Evolutionary conservation across 768 basidiomycete species (phyloP), one percentile per base, ranked within the genome.

Genomic region (Boletus rex-veris): DNA sequence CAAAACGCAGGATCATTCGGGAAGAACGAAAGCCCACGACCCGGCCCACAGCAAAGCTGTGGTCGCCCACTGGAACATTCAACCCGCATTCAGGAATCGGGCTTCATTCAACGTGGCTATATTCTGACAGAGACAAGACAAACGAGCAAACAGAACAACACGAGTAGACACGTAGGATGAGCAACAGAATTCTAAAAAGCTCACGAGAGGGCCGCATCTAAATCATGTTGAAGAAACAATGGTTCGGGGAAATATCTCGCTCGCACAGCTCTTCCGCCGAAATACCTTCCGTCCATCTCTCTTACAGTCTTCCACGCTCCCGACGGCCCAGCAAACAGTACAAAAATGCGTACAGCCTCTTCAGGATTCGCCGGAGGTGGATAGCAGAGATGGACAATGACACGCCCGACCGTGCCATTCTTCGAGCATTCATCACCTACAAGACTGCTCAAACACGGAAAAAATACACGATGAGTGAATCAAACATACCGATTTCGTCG

Each of bases 281-380:
- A 98, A 67, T 82, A 96, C 28, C 95, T 79, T 19, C 93, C 96
- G 62, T 98, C 92, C 48, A 98, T 77, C 68, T 96, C 93, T 45
- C 92, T 82, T 3, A 95, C 91, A 0, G 92, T 94, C 71, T 92
- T 92, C 95, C 94, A 98, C 7, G 95, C 96, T 11, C 92, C 96
- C 0, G 81, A 94, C 5, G 91, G 90, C 1, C 95, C 96, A 0
- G 85, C 84, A 64, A 96, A 98, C 48, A 90, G 74, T 15, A 98
- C 88, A 66, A 97, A 98, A 50, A 98, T 86, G 48, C 94, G 85
- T 5, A 97, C 88, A 1, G 86, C 84, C n/a, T 92, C 88, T n/a
- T 85, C 84, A 3, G 82, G 76, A 45, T 86, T 77, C 3, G 70
- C 57, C 0, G 91, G 81, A 2, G 80, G 74, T 3, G 92, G 90